Evolutionary conservation across 306 rosid species (phyloP), one percentile per base, ranked within the genome.

Genomic region (Gastrolobium villosum): DNA sequence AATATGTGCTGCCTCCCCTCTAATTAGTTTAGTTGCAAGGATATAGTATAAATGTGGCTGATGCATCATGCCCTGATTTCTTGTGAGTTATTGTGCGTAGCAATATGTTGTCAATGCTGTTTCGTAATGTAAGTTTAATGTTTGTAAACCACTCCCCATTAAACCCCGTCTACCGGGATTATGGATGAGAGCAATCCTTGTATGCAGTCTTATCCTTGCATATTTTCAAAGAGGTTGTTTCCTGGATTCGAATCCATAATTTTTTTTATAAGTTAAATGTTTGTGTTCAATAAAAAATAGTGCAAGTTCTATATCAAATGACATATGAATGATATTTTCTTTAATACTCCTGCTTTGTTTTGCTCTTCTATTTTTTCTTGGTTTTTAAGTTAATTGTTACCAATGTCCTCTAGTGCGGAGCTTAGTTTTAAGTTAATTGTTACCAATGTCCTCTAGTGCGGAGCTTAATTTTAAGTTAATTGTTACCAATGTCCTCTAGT

Each of bases 61-160:
- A 63, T 28, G 43, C 7, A 5, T 9, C 15, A 8, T 10, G 71
- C 54, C 43, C 35, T 48, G 28, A 9, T 69, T 11, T 59, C 30
- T 70, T 63, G 68, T 14, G 59, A 5, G 64, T 39, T 46, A 36
- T 70, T 57, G 48, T 50, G n/a, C 72, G 5, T 61, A 63, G 52
- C 10, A 65, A 32, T 15, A 65, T 73, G 72, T 35, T 52, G 54
- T 13, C 62, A 56, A 5, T 10, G 69, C 36, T 67, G 78, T 20
- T 43, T 34, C 13, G 13, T 8, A 7, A 11, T 41, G 28, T 28
- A 44, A 3, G 26, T 76, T 41, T 15, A 46, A 45, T 46, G 34
- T 28, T 30, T 52, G 26, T 20, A 20, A 20, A 20, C 26, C 26
- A 20, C 26, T 20, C 26, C 26, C 26, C 26, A 20, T 20, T 20